Evolutionary conservation across 441 rosid genomes (phyloP), one percentile per base, ranked within the genome.

Genomic region (Pelargonium citronellum): DNA sequence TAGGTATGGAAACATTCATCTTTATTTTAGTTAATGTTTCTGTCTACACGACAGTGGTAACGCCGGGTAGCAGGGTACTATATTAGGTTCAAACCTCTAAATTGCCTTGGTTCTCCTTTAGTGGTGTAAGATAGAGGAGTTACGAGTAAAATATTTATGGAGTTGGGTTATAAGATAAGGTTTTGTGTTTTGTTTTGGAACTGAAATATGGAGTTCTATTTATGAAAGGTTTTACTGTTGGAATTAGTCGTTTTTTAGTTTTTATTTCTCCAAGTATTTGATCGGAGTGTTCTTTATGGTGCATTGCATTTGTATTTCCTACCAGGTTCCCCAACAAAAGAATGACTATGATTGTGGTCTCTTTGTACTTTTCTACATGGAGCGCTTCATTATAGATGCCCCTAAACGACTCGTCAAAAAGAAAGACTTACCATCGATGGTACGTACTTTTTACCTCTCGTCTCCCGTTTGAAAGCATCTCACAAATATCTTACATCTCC

Each of bases 311-410:
- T 68, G 17, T 46, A 4, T 78, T 66, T 68, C 34, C 24, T 58
- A 22, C 65, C 87, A 95, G 97, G 99, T 95, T 72, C 99, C 99
- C n/a, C 97, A 92, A 71, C 99, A 95, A 66, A 86, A 83, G 67
- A 95, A 92, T 75, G 99, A 92, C 51, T 91, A 81, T 46, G 99
- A 95, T 69, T 95, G 99, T 71, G 99, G 99, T 65, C 86, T 86
- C 53, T 92, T 92, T 69, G 98, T 95, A 30, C 97, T 95, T 70
- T 86, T 73, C 81, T 94, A 90, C 78, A 89, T 95, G 79, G 84
- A 95, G 76, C 89, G 96, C 3, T 92, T 95, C 84, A 84, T 88
- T 1, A 88, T 88, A 75, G 92, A 86, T 68, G 96, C 98, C 20
- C 98, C 98, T 24, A 88, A 86, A 73, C 88, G 98, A 80, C 79